Conservation (phyloP, 352 stramenopile genomes). For the Phytopythium vexans region DNA sequence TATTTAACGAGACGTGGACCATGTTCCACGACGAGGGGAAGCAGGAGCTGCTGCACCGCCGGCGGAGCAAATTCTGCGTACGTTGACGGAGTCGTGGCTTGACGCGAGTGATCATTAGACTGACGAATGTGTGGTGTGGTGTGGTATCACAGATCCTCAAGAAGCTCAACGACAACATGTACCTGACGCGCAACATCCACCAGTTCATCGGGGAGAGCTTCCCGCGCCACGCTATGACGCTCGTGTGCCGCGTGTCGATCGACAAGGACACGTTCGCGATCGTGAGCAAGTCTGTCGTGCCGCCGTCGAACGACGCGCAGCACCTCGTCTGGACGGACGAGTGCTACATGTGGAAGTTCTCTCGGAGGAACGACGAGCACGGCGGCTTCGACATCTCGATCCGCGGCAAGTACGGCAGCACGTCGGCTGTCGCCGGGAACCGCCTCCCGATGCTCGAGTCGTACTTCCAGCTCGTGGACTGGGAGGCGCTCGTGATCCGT, state of each 20-base stretch:
- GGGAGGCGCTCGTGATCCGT: conserved; percentile 78
- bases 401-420: conserved; percentile 78
- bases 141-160: conserved; percentile 59
- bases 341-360: conserved; percentile 86
- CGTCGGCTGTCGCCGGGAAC: conserved; percentile 76
- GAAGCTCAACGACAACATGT: conserved; percentile 85
- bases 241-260: conserved; percentile 80
- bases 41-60: conserved; percentile 68
- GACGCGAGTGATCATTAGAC: too few relatives aligned
- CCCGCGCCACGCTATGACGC: conserved; percentile 76
- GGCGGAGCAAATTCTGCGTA: conserved; percentile 84
- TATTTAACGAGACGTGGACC: conserved; percentile 79
- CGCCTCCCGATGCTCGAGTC: conserved; percentile 83
- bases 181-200: conserved; percentile 83
- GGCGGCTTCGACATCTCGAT: conserved; percentile 76
- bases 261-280: conserved; percentile 81
- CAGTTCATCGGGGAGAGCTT: conserved; percentile 88
- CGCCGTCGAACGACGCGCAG: conserved; percentile 75
- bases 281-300: conserved; percentile 78
- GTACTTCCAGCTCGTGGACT: conserved; percentile 83
- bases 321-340: conserved; percentile 87
- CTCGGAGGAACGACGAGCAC: conserved; percentile 39
- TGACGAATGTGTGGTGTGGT: background rate
- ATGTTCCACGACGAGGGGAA: conserved; percentile 73
- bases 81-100: too few relatives aligned